These are phyloP conservation scores for Plasmopara viticola DNA, from an alignment of 352 stramenopile genomes.

Conservation along the genomic window DNA sequence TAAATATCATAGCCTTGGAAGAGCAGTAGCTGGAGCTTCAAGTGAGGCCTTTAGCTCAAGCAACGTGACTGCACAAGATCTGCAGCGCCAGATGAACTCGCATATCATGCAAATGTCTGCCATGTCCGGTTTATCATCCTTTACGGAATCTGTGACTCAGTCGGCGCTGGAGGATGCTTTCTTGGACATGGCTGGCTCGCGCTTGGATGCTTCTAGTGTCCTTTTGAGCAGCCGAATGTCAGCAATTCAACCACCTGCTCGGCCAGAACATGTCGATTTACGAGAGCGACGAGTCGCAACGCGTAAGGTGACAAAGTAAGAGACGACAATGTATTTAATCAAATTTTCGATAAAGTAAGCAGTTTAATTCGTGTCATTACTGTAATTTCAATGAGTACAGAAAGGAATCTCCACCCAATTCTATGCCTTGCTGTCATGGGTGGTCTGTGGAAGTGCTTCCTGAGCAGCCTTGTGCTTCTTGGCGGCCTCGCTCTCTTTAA, in stretches of 20 bases:
- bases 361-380: neutral
- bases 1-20: conserved; percentile 10
- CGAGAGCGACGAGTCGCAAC: conserved; percentile 18
- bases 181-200: conserved; percentile 76
- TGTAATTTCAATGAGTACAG: neutral
- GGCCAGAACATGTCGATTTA: conserved; percentile 1
- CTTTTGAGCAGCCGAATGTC: conserved; percentile 55
- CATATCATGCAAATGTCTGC: conserved; percentile 48
- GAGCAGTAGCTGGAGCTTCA: conserved; percentile 7
- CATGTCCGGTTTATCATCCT: conserved; percentile 50
- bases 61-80: conserved; percentile 21
- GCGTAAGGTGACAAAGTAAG: conserved; percentile 14
- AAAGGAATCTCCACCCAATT: conserved; percentile 19
- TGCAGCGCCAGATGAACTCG: conserved; percentile 42
- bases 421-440: conserved; percentile 56
- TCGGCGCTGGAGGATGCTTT: conserved; percentile 81
- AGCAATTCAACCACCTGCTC: neutral
- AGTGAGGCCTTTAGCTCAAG: conserved; percentile 23
- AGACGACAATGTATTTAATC: conserved; percentile 25
- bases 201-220: conserved; percentile 67
- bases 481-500: conserved; percentile 73
- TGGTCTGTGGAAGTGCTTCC: conserved; percentile 30
- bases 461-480: conserved; percentile 64
- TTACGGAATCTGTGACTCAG: conserved; percentile 65
- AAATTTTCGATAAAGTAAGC: neutral